Evolutionary conservation across 768 basidiomycete species (phyloP), one percentile per base, ranked within the genome.

Genomic region (Pleurotus giganteus): DNA sequence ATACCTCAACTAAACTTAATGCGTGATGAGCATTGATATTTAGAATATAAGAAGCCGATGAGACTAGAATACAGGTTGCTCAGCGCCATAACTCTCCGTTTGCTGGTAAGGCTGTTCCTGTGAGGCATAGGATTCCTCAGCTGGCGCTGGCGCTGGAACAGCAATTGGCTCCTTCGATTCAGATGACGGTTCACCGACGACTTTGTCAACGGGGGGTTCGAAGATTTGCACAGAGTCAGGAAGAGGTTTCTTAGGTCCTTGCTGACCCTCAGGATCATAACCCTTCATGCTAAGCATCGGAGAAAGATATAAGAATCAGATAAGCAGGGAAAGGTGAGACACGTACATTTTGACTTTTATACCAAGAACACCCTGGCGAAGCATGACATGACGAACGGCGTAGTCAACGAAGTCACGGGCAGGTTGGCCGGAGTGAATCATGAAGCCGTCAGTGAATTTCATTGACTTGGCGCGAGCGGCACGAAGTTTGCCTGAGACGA

Each of bases 401-500:
- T 92, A 83, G 78, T 98, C 96, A 59, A 99, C 94, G 66, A 95
- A 99, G 71, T 99, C 97, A 53, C 86, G 80, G 46, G 86, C 88
- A 63, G 97, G 97, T 78, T 99, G 97, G 85, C 95, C 95, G 60
- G 96, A 97, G 82, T 94, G 91, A 67, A 94, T 91, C 91, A 94
- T 94, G 88, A 98, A 98, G 53, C 97, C 97, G 67, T 99, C 97
- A 69, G 95, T 98, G 80, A 99, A 98, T 77, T 99, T 99, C 97
- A 99, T 99, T 17, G 94, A 91, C 78, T 99, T 99, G 67, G 97
- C 97, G 83, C 96, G 94, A 61, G 97, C 97, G 61, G 96, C 97
- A 71, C 97, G 94, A 69, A 99, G 93, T 76, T 99, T 99, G 70
- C 97, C 97, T 60, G 96, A 98, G 61, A 99, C 95, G 69, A 98